A percentile compares a stretch with the other conserved stretches of the same genome.
These are phyloP conservation scores for Micromonas pusilla DNA, from an alignment of 139 green algal species.

Conservation along the genomic window DNA sequence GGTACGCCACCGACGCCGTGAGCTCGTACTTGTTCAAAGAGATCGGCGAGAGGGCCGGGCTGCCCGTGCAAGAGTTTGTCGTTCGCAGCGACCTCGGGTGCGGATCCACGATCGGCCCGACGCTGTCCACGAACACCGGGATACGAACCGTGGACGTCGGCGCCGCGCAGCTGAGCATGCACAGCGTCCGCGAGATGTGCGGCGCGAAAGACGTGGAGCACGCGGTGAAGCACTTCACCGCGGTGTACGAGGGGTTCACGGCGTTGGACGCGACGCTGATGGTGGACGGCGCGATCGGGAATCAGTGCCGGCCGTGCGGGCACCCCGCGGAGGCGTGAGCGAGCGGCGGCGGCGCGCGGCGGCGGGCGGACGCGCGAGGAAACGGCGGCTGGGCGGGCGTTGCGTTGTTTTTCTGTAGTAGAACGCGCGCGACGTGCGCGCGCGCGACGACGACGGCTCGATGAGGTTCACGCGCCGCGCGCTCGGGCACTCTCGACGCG, in stretches of 20 bases:
- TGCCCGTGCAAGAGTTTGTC: conserved; percentile 73
- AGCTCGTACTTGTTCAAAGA: conserved; percentile 78
- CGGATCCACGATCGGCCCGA: conserved; percentile 94
- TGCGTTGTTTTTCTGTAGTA: too few species aligned
- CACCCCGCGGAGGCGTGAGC: too few species aligned
- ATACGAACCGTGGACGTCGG: conserved; percentile 88
- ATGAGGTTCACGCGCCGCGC: too few species aligned
- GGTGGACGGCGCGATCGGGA: conserved; percentile 15
- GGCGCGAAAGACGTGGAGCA: conserved; percentile 36
- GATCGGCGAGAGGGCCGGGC: conserved; percentile 45
- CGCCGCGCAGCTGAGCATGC: conserved; percentile 73
- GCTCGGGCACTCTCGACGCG: too few species aligned
- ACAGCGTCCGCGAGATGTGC: conserved; percentile 78
- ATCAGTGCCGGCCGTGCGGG: conserved; percentile 13
- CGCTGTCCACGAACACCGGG: conserved; percentile 67
- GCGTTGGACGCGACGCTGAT: not conserved
- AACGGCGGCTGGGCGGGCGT: too few species aligned
- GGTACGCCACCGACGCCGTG: conserved; percentile 83
- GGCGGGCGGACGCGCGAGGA: too few species aligned
- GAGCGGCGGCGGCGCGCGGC: too few species aligned
- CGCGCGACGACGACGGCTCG: too few species aligned
- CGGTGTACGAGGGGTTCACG: not conserved
- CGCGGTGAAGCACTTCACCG: conserved; percentile 18
- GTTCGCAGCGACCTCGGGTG: conserved; percentile 93
- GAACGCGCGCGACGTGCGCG: too few species aligned